Evolutionary conservation across 2,329 filamentous ascomycete genomes (phyloP), one percentile per base, ranked within the genome.

Genomic region (Cladosporium halotolerans): DNA sequence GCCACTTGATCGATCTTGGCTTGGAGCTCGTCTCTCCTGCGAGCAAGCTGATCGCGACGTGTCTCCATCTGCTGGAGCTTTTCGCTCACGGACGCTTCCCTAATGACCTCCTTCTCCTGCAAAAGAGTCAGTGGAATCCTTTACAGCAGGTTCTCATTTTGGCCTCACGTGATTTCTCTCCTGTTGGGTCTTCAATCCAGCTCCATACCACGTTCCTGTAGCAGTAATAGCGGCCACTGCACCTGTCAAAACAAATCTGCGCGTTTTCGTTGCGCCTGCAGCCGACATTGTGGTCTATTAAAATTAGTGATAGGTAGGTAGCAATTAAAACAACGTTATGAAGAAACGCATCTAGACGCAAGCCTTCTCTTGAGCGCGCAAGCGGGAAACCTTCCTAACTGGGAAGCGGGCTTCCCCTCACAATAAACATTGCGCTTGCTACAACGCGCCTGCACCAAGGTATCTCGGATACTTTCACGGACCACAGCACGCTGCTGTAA

Each of bases 171-270:
- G 66, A 52, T 73, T 72, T 36, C 71, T 66, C 46, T 83, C 76
- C 57, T 75, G 70, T 32, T 74, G 67, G 3, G 73, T 76, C 64
- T 83, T 83, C 55, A 84, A 58, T 6, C 76, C 75, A 16, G 82
- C 82, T 19, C 82, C 82, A 60, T 82, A 84, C 57, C 79, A 73
- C 4, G 79, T 74, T 48, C 82, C 81, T 1, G 75, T 76, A 6
- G 77, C 76, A 1, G 80, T 82, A 44, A 82, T 75, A 13, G 77
- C 74, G 9, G 78, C 74, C 14, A 84, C 74, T 3, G 77, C 73
- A 34, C 72, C 76, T 1, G 82, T 81, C 59, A 82, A 65, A 14
- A 82, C 70, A 54, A 78, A 70, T 13, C 77, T 73, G 28, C 77
- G 73, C 7, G 79, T 63, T 18, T 57, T 59, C 19, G 55, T 56